Evolutionary conservation across 352 stramenopile genomes (phyloP), one percentile per base, ranked within the genome.

Genomic region (Globisporangium viniferum): DNA sequence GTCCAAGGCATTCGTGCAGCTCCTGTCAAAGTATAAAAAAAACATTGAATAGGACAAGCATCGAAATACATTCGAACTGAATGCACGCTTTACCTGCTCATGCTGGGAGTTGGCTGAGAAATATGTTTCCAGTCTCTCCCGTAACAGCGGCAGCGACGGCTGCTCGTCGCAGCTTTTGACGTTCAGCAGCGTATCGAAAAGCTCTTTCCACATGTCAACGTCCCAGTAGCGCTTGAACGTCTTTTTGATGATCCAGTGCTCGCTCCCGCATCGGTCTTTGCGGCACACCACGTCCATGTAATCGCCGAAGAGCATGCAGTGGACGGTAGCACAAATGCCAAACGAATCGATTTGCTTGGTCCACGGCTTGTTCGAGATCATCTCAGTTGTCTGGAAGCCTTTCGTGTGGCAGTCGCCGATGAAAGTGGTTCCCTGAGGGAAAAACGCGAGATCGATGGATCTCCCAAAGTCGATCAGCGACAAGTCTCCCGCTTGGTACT

Each of bases 261-360:
- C 36, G 8, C 29, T 39, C 18, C 76, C 78, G 7, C 76, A 72
- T 12, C 72, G 57, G 41, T 68, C 65, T 24, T 73, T 69, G 2
- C 66, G 60, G 36, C 72, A 71, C 8, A 75, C 73, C 15, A 94
- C 73, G 66, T 95, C 75, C 84, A 96, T 95, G 72, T 95, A 96
- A 10, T 89, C 76, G 29, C 88, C 88, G 48, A 93, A 95, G 2
- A 96, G 77, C 79, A 96, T 83, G 68, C 87, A 94, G 59, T 96
- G 81, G 8, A 86, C 67, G 2, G 85, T 94, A 6, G 73, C 86
- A 41, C 80, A 88, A 39, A 96, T 77, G 5, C 88, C 89, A 61
- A 96, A 96, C 18, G 86, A 86, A 64, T 96, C 89, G 58, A 96
- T 92, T 74, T 96, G 89, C 12, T 86, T 73, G 24, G 80, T 93